These are phyloP conservation scores for Trichoderma sp. DNA, from an alignment of 2,329 filamentous ascomycete species.

Conservation along the genomic window DNA sequence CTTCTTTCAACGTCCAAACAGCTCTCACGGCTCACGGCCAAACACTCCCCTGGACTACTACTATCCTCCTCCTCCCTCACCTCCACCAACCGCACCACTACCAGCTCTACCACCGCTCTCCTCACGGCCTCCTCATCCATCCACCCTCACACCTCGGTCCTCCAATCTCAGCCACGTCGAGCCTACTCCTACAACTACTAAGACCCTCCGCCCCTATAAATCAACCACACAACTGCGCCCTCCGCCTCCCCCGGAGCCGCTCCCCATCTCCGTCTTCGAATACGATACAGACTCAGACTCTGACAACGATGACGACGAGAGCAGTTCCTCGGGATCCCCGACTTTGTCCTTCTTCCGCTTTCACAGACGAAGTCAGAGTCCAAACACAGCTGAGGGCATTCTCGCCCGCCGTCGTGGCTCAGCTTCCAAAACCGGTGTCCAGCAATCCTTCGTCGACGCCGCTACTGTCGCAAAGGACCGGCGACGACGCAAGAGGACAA, in stretches of 20 bases:
- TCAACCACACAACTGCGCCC: slow-evolving; percentile 30
- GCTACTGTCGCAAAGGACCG: slow-evolving; percentile 3
- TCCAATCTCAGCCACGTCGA: background rate
- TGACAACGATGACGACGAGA: slow-evolving; percentile 28
- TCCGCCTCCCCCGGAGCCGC: slow-evolving; percentile 27
- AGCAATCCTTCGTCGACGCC: background rate
- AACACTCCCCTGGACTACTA: slow-evolving; percentile 5
- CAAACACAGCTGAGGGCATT: slow-evolving; percentile 29
- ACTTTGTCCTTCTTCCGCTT: slow-evolving; percentile 48
- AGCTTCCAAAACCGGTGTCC: background rate
- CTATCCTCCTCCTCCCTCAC: background rate
- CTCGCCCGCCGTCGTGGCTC: slow-evolving; percentile 19
- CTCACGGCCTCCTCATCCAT: slow-evolving; percentile 29
- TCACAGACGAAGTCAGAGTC: slow-evolving; percentile 39
- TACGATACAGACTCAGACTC: slow-evolving; percentile 48
- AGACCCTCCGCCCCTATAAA: slow-evolving; percentile 30
- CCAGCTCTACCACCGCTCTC: slow-evolving; percentile 23
- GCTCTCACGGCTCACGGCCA: slow-evolving; percentile 6
- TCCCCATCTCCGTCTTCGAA: slow-evolving; percentile 50
- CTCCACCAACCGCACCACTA: background rate
- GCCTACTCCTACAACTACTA: background rate
- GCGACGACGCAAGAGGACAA: slow-evolving; percentile 16
- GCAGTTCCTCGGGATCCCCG: slow-evolving; percentile 21
- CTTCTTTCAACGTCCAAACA: slow-evolving; percentile 3
- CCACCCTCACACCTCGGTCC: slow-evolving; percentile 25